Conservation (phyloP, 768 basidiomycete genomes). For the Leccinum rimulosum region DNA sequence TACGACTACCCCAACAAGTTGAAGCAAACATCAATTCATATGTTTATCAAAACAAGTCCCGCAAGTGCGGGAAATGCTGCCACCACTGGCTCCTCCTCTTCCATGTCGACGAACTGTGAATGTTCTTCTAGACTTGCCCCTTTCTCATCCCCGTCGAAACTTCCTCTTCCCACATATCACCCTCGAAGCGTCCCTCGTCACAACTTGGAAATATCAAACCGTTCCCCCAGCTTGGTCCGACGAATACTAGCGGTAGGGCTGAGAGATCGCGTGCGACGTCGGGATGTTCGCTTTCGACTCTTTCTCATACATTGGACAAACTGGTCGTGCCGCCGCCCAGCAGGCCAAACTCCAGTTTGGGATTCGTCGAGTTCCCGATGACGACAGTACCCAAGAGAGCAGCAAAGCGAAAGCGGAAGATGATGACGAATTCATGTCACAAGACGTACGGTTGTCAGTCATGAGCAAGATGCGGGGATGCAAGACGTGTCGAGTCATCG, state of each 20-base stretch:
- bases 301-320: slow-evolving; percentile 69
- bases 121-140: slow-evolving; percentile 6
- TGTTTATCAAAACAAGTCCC: slow-evolving; percentile 21
- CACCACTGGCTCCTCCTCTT: neutral
- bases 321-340: slow-evolving; percentile 64
- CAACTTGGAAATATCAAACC: slow-evolving; percentile 9
- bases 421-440: slow-evolving; percentile 10
- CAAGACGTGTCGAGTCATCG: slow-evolving; percentile 5
- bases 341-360: slow-evolving; percentile 68
- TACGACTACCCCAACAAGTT: no score
- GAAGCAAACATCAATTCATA: slow-evolving; percentile 16
- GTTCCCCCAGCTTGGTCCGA: slow-evolving; percentile 5
- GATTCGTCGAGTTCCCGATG: slow-evolving; percentile 43
- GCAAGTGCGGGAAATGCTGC: no score
- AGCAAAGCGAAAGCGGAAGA: slow-evolving; percentile 14
- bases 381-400: slow-evolving; percentile 1
- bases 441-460: neutral
- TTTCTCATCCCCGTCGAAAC: slow-evolving; percentile 28
- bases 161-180: slow-evolving; percentile 24
- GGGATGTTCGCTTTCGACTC: slow-evolving; percentile 52
- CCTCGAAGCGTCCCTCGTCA: slow-evolving; percentile 14
- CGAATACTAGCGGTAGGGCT: neutral
- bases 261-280: slow-evolving; percentile 4
- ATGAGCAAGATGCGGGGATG: slow-evolving; percentile 4
- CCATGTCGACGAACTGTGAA: slow-evolving; percentile 8